These are phyloP conservation scores for Mallotus nudiflorus DNA, from an alignment of 345 rosid genomes.

Conservation along the genomic window DNA sequence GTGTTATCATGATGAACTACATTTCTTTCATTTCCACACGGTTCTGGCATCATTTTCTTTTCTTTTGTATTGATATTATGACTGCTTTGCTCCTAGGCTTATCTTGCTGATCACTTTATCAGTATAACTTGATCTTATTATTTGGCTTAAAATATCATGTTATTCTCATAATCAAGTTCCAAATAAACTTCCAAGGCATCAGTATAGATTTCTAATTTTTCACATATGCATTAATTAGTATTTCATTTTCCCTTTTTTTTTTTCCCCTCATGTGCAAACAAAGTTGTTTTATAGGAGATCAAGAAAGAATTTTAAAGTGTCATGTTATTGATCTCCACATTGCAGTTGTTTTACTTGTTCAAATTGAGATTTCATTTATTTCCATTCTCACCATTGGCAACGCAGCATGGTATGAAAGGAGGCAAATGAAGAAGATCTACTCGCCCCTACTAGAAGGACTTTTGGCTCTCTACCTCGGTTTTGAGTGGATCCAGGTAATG, in stretches of 20 bases:
- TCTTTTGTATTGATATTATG: background rate
- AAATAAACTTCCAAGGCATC: too few species aligned
- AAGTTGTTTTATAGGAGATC: too few species aligned
- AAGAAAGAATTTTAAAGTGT: background rate
- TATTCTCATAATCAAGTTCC: too few species aligned
- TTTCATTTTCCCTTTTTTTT: too few species aligned
- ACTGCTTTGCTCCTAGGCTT: background rate
- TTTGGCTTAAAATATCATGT: too few species aligned
- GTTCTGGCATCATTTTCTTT: background rate
- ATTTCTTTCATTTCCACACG: too few species aligned
- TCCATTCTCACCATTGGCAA: background rate
- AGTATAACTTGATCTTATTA: too few species aligned
- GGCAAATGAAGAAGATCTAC: constrained; percentile 96
- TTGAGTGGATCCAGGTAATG: constrained; percentile 89
- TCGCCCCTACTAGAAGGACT: constrained; percentile 95
- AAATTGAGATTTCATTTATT: background rate
- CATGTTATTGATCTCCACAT: background rate
- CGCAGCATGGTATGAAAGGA: constrained; percentile 96
- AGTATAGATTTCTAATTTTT: too few species aligned
- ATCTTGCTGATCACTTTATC: too few species aligned
- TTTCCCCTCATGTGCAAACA: too few species aligned
- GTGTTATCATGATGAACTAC: background rate
- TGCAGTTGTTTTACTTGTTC: background rate
- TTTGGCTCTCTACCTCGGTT: constrained; percentile 86
- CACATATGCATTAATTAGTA: too few species aligned